Percentiles rank a stretch among this genome's conserved stretches.
Conservation (phyloP, 2,329 filamentous ascomycete species). For the Aspergillus sp. region DNA sequence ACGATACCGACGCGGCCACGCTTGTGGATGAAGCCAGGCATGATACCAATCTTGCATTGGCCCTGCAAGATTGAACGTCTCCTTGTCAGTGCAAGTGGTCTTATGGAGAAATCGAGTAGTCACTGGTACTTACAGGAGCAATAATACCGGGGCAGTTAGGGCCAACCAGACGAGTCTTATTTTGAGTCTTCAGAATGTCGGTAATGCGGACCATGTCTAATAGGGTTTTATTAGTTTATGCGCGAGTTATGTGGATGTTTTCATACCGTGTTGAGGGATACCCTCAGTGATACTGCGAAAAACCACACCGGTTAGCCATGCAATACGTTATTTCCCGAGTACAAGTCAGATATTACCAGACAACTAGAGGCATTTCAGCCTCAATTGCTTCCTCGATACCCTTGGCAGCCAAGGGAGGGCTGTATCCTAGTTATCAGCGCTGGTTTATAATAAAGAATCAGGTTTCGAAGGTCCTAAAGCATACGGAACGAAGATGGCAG, state of each 20-base stretch:
- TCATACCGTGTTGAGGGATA: slow-evolving; percentile 87
- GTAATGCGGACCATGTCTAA: slow-evolving; percentile 98
- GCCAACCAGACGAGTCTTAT: slow-evolving; percentile 93
- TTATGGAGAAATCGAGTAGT: neutral
- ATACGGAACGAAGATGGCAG: slow-evolving; percentile 94
- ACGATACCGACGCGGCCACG: slow-evolving; percentile 98
- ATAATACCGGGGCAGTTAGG: slow-evolving; percentile 99
- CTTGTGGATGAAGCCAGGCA: slow-evolving; percentile 99
- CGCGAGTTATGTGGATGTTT: neutral
- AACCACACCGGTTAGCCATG: neutral
- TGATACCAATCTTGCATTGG: slow-evolving; percentile 99
- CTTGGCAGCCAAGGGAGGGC: slow-evolving; percentile 84
- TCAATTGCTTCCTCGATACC: slow-evolving; percentile 95
- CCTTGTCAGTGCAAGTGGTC: slow-evolving; percentile 11
- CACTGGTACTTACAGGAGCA: slow-evolving; percentile 57
- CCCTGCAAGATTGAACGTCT: slow-evolving; percentile 51
- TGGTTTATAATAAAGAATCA: neutral
- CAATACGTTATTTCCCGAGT: slow-evolving; percentile 4
- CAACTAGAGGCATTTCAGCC: slow-evolving; percentile 90
- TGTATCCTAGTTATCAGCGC: slow-evolving; percentile 42
- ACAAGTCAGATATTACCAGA: slow-evolving; percentile 60
- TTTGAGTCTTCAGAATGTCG: slow-evolving; percentile 94
- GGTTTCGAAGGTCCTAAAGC: slow-evolving; percentile 1
- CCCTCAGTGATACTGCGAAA: slow-evolving; percentile 78
- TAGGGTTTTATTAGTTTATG: slow-evolving; percentile 18